A percentile compares a stretch with the other conserved stretches of the same genome.
Evolutionary conservation across 2,329 filamentous ascomycete genomes (phyloP).

Genomic region (Drechmeria coniospora): DNA sequence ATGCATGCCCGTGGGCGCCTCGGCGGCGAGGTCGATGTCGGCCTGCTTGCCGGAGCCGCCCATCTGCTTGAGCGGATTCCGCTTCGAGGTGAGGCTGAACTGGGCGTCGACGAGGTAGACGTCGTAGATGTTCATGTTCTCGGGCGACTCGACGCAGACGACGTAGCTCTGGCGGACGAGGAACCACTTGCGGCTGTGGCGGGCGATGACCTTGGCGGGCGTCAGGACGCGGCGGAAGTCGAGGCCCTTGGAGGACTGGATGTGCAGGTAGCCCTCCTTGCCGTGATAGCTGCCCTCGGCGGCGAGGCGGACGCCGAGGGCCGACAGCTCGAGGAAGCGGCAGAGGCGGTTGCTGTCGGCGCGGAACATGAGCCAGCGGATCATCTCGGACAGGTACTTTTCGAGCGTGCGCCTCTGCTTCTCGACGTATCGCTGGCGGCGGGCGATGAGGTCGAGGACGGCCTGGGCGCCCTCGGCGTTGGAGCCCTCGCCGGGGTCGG

Average conservation of each 20-base stretch:
- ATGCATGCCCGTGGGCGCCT: conserved; percentile 38
- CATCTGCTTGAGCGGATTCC: conserved; percentile 36
- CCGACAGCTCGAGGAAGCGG: conserved; percentile 89
- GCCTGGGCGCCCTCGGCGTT: conserved; percentile 23
- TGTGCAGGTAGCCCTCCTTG: conserved; percentile 88
- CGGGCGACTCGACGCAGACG: conserved; percentile 93
- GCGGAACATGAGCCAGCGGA: conserved; percentile 91
- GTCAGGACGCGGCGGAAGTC: conserved; percentile 73
- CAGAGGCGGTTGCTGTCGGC: conserved; percentile 91
- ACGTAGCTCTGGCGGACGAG: conserved; percentile 95
- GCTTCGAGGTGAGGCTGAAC: conserved; percentile 69
- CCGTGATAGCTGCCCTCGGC: conserved; percentile 95
- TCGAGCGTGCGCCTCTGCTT: conserved; percentile 76
- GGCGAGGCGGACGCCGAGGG: conserved; percentile 80
- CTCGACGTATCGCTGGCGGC: conserved; percentile 52
- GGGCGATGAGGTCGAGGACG: conserved; percentile 27
- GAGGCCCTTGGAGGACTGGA: conserved; percentile 78
- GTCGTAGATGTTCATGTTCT: conserved; percentile 98
- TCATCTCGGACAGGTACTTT: conserved; percentile 82
- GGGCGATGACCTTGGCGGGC: conserved; percentile 60
- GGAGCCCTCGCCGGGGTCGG: conserved; percentile 30
- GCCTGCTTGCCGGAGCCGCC: conserved; percentile 42
- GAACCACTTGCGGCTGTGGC: conserved; percentile 93
- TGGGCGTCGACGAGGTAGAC: conserved; percentile 91
- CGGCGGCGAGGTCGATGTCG: conserved; percentile 26